Percentiles rank a stretch among this genome's conserved stretches.
phyloP scores from a whole-genome alignment of 2,329 filamentous ascomycete species.

The Aspergillus pseudotamarii region DNA sequence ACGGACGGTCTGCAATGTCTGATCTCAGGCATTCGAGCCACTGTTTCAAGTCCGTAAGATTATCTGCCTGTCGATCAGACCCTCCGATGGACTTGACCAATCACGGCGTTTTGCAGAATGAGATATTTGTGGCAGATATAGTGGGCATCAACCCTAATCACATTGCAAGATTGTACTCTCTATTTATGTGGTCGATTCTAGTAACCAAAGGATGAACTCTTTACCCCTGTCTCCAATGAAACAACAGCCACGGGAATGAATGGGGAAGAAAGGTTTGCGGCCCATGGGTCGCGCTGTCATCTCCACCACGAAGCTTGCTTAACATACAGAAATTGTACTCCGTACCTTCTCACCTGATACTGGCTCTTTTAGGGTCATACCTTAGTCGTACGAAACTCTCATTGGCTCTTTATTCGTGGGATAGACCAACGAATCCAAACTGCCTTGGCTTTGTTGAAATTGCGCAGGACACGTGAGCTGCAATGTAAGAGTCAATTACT shows the following conservation, averaged over 20 bases:
- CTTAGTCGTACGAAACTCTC: background rate
- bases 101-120: background rate
- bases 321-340: background rate
- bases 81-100: background rate
- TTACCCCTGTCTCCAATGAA: background rate
- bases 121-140: background rate
- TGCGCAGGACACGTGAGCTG: background rate
- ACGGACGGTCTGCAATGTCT: background rate
- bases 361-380: background rate
- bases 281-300: background rate
- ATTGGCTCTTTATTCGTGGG: background rate
- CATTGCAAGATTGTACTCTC: no score
- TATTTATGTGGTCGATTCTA: background rate
- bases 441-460: background rate
- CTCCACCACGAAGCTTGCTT: background rate
- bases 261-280: background rate
- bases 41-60: constrained; percentile 1
- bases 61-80: constrained; percentile 2
- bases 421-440: background rate
- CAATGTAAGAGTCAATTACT: background rate
- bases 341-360: background rate
- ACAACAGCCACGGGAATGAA: background rate
- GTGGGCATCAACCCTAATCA: no score
- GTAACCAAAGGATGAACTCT: background rate
- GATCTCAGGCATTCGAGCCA: background rate